Base-by-base conservation (phyloP, 2,329 filamentous ascomycete genomes). In the Colletotrichum australisinense region DNA sequence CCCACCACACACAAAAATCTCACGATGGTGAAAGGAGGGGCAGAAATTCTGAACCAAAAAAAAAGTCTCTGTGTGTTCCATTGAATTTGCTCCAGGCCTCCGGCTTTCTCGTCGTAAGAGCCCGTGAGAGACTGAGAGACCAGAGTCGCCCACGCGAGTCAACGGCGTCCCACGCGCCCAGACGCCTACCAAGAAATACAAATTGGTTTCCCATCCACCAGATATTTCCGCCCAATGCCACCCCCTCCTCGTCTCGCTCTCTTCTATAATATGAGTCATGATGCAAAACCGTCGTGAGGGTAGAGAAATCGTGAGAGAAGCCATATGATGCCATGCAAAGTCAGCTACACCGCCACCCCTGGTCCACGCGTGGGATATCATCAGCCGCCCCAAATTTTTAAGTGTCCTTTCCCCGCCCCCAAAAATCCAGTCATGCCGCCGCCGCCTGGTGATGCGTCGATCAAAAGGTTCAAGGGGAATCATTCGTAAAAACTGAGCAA, bases 291-390 rank as follows among this genome's bases (percentile, higher is more conserved):
- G 57, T 38, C 19, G 14, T 22, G 16, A 46, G 11, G 35, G 52
- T n/a, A 59, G 28, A 56, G 42, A 72, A 53, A 62, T 32, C 46
- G 57, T 46, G 30, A 53, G 26, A 56, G 26, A 56, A 64, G 52
- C 59, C 46, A 57, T 60, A 73, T 63, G 56, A 62, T 69, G 64
- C 69, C 63, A 52, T 70, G 62, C 57, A 58, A 60, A 32, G 42
- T 38, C 46, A 60, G 55, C 67, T 30, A 65, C 70, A 72, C 66
- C 59, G 19, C 38, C 69, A 60, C 70, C 55, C 38, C 42, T 70
- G 22, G 26, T 55, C 42, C 42, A 53, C 66, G 57, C 56, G 70
- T 60, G 28, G 67, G 60, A 70, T 73, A 70, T 73, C 67, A 62
- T 62, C 67, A 70, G 52, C 70, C 28, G 59, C 69, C 56, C 56